Percentiles rank a stretch among this genome's conserved stretches.
Evolutionary conservation across 148 eudicot species (phyloP).

Genomic region (Chenopodium suecicum): DNA sequence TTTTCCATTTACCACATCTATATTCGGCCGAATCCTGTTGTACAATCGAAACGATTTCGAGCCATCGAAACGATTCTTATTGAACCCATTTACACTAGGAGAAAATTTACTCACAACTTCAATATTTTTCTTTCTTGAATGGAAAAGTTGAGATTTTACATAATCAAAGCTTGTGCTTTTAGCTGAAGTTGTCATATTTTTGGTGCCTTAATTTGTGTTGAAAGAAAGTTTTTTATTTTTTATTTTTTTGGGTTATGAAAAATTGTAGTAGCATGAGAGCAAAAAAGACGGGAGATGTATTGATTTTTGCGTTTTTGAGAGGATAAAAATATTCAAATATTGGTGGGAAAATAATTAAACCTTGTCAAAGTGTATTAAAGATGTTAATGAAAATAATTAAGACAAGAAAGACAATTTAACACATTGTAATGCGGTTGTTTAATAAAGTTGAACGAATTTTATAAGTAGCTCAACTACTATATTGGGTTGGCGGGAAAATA

Average conservation of each 20-base stretch:
- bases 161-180: slow-evolving; percentile 4
- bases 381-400: slow-evolving; percentile 9
- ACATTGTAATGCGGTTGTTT: background rate
- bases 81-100: background rate
- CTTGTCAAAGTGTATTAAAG: background rate
- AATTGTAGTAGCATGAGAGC: background rate
- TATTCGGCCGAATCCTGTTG: background rate
- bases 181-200: slow-evolving; percentile 21
- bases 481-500: slow-evolving; percentile 40
- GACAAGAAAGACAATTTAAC: background rate
- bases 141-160: slow-evolving; percentile 8
- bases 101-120: slow-evolving; percentile 18
- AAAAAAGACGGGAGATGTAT: background rate
- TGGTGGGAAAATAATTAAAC: slow-evolving; percentile 19
- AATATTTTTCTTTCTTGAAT: slow-evolving; percentile 27
- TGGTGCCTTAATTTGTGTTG: background rate
- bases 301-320: slow-evolving; percentile 1
- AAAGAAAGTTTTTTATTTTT: background rate
- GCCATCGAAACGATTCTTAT: background rate
- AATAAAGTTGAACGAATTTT: slow-evolving; percentile 1
- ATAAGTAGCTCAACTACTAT: slow-evolving; percentile 51
- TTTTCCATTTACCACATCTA: slow-evolving; percentile 48
- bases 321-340: slow-evolving; percentile 19
- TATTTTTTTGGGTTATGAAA: background rate
- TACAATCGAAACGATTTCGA: slow-evolving; percentile 17